A percentile compares a stretch with the other conserved stretches of the same genome.
phyloP scores from a whole-genome alignment of 768 basidiomycete genomes.

The Lactifluus hygrophoroides region DNA sequence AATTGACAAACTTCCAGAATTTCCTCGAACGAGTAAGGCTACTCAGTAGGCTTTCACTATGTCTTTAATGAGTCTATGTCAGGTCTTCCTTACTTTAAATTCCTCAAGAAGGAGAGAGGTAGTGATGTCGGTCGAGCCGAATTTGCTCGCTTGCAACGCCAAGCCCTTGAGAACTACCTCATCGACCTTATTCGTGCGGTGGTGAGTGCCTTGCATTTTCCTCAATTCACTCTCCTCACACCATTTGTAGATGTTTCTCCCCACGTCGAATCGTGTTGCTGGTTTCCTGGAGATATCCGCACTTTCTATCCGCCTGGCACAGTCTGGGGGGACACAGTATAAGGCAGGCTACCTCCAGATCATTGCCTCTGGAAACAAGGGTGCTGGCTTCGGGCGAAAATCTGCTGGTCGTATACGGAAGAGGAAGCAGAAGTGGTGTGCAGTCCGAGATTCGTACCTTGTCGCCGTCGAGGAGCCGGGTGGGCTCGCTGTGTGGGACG shows the following conservation, averaged over 20 bases:
- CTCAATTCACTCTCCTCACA: not conserved
- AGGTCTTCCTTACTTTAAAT: constrained; percentile 90
- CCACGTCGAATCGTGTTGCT: constrained; percentile 79
- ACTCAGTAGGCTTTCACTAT: not conserved
- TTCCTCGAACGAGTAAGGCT: constrained; percentile 66
- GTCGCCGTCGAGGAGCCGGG: constrained; percentile 82
- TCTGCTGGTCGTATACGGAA: constrained; percentile 49
- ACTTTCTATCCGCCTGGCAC: constrained; percentile 71
- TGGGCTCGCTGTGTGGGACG: constrained; percentile 86
- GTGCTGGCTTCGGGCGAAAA: constrained; percentile 55
- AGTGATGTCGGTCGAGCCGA: constrained; percentile 53
- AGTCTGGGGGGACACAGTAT: constrained; percentile 75
- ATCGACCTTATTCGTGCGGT: constrained; percentile 83
- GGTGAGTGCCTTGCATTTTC: constrained; percentile 37
- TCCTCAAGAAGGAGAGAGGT: constrained; percentile 58
- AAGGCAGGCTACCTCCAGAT: constrained; percentile 82
- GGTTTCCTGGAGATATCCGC: constrained; percentile 91
- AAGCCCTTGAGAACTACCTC: constrained; percentile 80
- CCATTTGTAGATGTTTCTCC: constrained; percentile 79
- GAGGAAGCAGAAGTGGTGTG: constrained; percentile 78
- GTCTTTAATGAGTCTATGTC: not conserved
- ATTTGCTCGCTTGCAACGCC: constrained; percentile 75
- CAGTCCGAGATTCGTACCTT: constrained; percentile 85
- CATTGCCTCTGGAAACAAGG: constrained; percentile 42
- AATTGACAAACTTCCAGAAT: constrained; percentile 78